Evolutionary conservation across 2,329 filamentous ascomycete species (phyloP), one percentile per base, ranked within the genome.

Genomic region (Diaporthe capsici): DNA sequence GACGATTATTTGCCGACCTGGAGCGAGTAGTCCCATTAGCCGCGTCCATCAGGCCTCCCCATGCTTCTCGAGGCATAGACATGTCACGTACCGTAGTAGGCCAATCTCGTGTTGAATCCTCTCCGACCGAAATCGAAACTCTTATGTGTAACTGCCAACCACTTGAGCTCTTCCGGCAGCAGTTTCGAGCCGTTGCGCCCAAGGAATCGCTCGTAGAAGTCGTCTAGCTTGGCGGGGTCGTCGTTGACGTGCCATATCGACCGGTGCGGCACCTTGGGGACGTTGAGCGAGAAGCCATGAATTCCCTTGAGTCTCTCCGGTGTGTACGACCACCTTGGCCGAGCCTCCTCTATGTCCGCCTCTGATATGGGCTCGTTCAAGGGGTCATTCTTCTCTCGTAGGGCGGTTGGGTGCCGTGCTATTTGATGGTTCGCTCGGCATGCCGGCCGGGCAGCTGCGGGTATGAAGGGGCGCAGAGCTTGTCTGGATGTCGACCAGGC

Each of bases 121-220:
- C 96, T 93, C 81, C 95, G 90, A 71, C 96, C 97, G 82, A 98
- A 95, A 83, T 99, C 96, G 82, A 98, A 98, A 85, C 95, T 98
- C 90, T 98, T 98, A 85, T 98, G 97, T 79, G 97, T 99, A 74
- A 99, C 91, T 42, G 96, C 96, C 81, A 98, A 87, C 97, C 97
- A 99, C 87, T 98, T 98, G 77, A 97, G 89, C 86, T 99, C 96
- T 22, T 98, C 96, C 2, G 94, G 92, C 75, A 99, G 88, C 83
- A 97, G 84, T 80, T 90, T 90, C 79, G 94, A 91, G 75, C 94
- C 94, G 61, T 90, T 92, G 63, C 87, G 88, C 8, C 96, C 96
- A 73, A 98, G 86, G 79, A 98, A 90, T 72, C 88, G 88, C 79
- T 90, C 88, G 84, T 98, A 98, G 84, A 95, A 94, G 67, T 90